Evolutionary conservation across 2,329 filamentous ascomycete species (phyloP).

Genomic region (Periconia digitata): DNA sequence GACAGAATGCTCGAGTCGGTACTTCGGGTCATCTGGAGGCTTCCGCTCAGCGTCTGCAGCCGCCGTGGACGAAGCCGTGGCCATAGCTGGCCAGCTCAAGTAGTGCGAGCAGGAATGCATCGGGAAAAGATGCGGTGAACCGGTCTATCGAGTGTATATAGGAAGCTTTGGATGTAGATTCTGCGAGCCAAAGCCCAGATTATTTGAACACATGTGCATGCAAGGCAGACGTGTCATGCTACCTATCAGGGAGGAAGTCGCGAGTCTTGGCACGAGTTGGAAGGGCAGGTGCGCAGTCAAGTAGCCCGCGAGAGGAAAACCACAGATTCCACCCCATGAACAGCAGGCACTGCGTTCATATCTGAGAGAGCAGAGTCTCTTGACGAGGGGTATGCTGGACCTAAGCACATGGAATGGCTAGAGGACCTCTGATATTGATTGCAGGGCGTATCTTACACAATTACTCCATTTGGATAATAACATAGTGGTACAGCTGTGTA

Average conservation of each 20-base stretch:
- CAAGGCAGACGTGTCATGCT: not conserved
- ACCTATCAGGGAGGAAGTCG: not conserved
- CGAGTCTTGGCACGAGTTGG: not conserved
- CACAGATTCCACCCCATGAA: not conserved
- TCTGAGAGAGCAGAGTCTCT: too few species aligned
- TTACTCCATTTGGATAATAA: not conserved
- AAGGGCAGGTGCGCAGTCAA: not conserved
- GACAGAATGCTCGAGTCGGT: slow-evolving; percentile 59
- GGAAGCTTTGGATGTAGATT: too few species aligned
- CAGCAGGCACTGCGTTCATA: too few species aligned
- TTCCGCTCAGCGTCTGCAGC: not conserved
- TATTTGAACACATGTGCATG: not conserved
- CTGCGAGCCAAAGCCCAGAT: not conserved
- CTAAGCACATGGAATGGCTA: too few species aligned
- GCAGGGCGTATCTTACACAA: not conserved
- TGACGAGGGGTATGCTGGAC: too few species aligned
- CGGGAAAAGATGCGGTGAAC: not conserved
- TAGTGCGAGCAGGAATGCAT: too few species aligned
- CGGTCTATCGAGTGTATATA: not conserved
- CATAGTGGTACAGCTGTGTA: not conserved
- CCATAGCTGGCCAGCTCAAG: not conserved
- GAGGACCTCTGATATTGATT: not conserved
- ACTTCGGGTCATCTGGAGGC: slow-evolving; percentile 6
- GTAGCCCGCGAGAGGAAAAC: too few species aligned
- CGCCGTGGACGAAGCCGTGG: not conserved